Evolutionary conservation across 2,329 filamentous ascomycete genomes (phyloP).

Genomic region (Grosmannia serpens): DNA sequence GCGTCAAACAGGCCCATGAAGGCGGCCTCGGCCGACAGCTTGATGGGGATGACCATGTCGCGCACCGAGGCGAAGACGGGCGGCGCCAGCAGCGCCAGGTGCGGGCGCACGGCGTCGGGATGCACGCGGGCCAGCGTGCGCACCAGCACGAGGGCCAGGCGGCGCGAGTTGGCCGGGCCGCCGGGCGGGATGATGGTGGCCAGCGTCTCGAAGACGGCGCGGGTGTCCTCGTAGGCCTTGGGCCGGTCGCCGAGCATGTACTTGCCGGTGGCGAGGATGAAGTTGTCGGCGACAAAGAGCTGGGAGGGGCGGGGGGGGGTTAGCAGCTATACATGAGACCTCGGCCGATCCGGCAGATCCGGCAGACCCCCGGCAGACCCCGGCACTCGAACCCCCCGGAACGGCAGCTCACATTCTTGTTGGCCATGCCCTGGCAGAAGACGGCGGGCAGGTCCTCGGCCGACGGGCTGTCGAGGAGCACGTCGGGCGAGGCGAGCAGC

Average conservation of each 20-base stretch:
- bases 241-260: slow-evolving; percentile 62
- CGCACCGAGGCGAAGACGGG: slow-evolving; percentile 83
- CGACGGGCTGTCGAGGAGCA: slow-evolving; percentile 53
- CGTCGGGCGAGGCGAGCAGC: slow-evolving; percentile 64
- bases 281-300: slow-evolving; percentile 80
- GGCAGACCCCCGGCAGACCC: too few relatives aligned
- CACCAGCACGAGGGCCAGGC: slow-evolving; percentile 74
- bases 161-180: slow-evolving; percentile 68
- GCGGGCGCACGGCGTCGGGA: slow-evolving; percentile 69
- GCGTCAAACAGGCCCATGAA: slow-evolving; percentile 88
- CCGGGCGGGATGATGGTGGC: slow-evolving; percentile 67
- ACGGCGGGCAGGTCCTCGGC: slow-evolving; percentile 64
- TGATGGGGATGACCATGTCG: slow-evolving; percentile 87
- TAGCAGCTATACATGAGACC: background rate
- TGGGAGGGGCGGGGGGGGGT: slow-evolving; percentile 20
- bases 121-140: slow-evolving; percentile 74
- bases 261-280: slow-evolving; percentile 81
- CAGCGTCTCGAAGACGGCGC: slow-evolving; percentile 69
- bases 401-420: slow-evolving; percentile 55
- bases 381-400: too few relatives aligned
- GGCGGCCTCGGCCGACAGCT: slow-evolving; percentile 86
- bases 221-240: slow-evolving; percentile 64
- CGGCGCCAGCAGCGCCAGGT: slow-evolving; percentile 67
- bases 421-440: slow-evolving; percentile 67
- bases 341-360: too few relatives aligned